phyloP scores from a whole-genome alignment of 2,329 filamentous ascomycete species.

The Paracorniculantispora psalliotae region DNA sequence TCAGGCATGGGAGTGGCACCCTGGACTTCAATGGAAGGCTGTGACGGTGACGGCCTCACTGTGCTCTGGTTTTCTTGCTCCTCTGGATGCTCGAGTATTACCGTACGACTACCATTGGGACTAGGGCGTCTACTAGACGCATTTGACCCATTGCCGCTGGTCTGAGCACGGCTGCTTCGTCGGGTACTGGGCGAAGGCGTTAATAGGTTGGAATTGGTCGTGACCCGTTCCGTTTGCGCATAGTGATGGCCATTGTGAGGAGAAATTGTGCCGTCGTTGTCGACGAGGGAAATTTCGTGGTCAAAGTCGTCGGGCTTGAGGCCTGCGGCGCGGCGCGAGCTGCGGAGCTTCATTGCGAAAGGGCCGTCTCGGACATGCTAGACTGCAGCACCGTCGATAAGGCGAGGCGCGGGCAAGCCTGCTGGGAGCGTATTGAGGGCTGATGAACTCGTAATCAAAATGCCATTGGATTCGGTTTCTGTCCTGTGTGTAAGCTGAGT shows the following conservation, averaged over 20 bases:
- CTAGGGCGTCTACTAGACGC: conserved; percentile 2
- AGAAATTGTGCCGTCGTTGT: conserved; percentile 37
- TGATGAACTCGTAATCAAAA: background rate
- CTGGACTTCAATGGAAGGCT: conserved; percentile 32
- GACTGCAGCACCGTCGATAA: background rate
- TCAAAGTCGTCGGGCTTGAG: conserved; percentile 60
- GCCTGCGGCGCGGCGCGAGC: conserved; percentile 50
- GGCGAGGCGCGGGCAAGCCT: conserved; percentile 1
- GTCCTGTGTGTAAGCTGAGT: background rate
- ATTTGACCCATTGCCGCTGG: background rate
- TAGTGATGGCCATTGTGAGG: conserved; percentile 6
- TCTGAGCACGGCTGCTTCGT: conserved; percentile 1
- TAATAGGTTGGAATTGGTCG: conserved; percentile 15
- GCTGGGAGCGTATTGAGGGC: background rate
- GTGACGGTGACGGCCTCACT: conserved; percentile 19
- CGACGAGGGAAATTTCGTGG: conserved; percentile 66
- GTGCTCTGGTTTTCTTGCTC: conserved; percentile 6
- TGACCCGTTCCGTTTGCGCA: conserved; percentile 9
- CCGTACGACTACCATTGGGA: background rate
- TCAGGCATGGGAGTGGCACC: conserved; percentile 21
- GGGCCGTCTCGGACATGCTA: background rate
- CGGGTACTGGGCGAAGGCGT: conserved; percentile 6
- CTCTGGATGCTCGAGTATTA: conserved; percentile 8
- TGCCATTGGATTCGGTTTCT: background rate
- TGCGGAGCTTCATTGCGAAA: conserved; percentile 31